A percentile compares a stretch with the other conserved stretches of the same genome.
These are phyloP conservation scores for Immersiporthe knoxdaviesiana DNA, from an alignment of 2,329 filamentous ascomycete genomes.

Conservation along the genomic window DNA sequence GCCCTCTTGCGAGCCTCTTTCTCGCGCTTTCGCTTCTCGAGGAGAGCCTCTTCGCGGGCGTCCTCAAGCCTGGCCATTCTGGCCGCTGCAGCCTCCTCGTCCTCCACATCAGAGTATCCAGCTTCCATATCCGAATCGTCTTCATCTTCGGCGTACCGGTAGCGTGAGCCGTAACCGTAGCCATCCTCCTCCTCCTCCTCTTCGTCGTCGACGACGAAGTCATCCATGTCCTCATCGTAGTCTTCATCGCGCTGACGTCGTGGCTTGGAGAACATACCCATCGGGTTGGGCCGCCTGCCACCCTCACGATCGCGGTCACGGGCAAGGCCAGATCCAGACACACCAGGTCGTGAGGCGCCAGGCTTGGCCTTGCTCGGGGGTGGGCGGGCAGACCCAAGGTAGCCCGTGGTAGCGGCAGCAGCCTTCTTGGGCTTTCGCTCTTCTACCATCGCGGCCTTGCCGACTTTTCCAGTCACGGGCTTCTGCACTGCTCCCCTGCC, in stretches of 20 bases:
- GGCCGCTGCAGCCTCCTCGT: conserved; percentile 69
- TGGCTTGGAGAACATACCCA: conserved; percentile 37
- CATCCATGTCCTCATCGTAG: conserved; percentile 63
- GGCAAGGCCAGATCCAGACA: conserved; percentile 29
- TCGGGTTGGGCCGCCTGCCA: conserved; percentile 35
- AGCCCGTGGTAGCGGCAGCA: conserved; percentile 66
- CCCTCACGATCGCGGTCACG: conserved; percentile 30
- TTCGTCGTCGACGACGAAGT: conserved; percentile 65
- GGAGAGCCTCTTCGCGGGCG: conserved; percentile 63
- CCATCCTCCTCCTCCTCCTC: conserved; percentile 52
- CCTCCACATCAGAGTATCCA: conserved; percentile 72
- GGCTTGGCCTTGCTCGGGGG: conserved; percentile 42
- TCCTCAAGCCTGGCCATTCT: conserved; percentile 69
- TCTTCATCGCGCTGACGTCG: conserved; percentile 55
- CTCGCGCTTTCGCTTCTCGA: conserved; percentile 62
- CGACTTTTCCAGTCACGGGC: conserved; percentile 21
- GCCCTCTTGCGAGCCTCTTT: conserved; percentile 59
- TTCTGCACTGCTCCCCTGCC: conserved; percentile 19
- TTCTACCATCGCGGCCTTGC: conserved; percentile 40
- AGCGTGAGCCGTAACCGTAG: conserved; percentile 37
- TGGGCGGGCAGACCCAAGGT: conserved; percentile 67
- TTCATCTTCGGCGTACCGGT: conserved; percentile 61
- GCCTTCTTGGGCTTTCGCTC: conserved; percentile 67
- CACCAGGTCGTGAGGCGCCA: conserved; percentile 38
- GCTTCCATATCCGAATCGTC: conserved; percentile 80